These are phyloP conservation scores for Zalaria sp. DNA, from an alignment of 2,329 filamentous ascomycete genomes.

Conservation along the genomic window DNA sequence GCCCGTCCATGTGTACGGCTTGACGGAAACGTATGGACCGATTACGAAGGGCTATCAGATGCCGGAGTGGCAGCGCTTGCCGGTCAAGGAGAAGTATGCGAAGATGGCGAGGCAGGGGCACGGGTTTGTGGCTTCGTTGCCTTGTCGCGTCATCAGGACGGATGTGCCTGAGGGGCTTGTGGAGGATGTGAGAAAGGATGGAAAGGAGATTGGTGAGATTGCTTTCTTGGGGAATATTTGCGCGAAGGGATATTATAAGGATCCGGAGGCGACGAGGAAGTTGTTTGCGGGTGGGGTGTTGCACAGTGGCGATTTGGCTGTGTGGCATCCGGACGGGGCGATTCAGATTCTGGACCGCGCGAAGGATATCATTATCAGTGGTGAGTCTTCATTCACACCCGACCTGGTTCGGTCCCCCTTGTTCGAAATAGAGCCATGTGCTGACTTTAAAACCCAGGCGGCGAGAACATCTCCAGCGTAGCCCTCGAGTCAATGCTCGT, in stretches of 20 bases:
- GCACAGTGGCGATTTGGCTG: slow-evolving; percentile 84
- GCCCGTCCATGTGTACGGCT: slow-evolving; percentile 86
- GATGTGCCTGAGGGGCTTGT: slow-evolving; percentile 51
- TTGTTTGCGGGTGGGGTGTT: slow-evolving; percentile 75
- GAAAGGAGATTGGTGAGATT: slow-evolving; percentile 68
- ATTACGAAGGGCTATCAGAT: slow-evolving; percentile 89
- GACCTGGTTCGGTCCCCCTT: too few relatives aligned
- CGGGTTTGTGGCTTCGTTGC: slow-evolving; percentile 72
- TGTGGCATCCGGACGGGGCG: slow-evolving; percentile 82
- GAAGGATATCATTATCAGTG: slow-evolving; percentile 97
- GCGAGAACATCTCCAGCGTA: slow-evolving; percentile 92
- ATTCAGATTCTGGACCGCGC: slow-evolving; percentile 86
- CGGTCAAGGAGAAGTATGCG: slow-evolving; percentile 62
- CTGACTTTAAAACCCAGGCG: slow-evolving; percentile 39
- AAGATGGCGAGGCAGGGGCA: slow-evolving; percentile 92
- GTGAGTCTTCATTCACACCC: too few relatives aligned
- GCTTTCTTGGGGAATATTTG: slow-evolving; percentile 88
- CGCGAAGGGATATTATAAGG: slow-evolving; percentile 82
- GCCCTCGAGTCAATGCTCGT: slow-evolving; percentile 82
- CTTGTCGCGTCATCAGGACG: slow-evolving; percentile 68
- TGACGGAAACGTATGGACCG: slow-evolving; percentile 82
- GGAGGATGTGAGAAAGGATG: slow-evolving; percentile 53
- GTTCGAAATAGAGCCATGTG: background rate
- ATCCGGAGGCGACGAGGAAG: slow-evolving; percentile 70
- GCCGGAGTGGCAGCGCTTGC: slow-evolving; percentile 67